Evolutionary conservation across 2,329 filamentous ascomycete species (phyloP), one percentile per base, ranked within the genome.

Genomic region (Pseudocercospora eumusae): DNA sequence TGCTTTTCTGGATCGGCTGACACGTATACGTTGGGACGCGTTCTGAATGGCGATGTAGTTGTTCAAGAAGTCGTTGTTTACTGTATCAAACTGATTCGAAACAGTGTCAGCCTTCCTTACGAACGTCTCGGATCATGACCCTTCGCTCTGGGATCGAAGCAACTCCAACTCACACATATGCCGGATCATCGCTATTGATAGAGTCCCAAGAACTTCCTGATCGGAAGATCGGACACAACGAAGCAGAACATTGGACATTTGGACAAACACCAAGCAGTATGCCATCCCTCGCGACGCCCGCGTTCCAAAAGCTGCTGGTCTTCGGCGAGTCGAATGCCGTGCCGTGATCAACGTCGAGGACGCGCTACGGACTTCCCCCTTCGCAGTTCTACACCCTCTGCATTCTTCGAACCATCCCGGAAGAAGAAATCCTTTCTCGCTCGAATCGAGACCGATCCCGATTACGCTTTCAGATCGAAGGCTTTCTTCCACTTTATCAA

Each of bases 1-100:
- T 4, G 71, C 71, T 78, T 92, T 92, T 71, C 90, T 83, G 65
- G 79, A 88, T 89, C 89, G 92, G 71, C 88, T 91, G 23, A 86
- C 87, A 64, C 84, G 78, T 10, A 92, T 85, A 20, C 84, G 74
- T 3, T 77, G 72, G 73, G 91, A 91, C 0, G 87, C 85, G 45
- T 91, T 86, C 18, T 93, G 89, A 28, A 93, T 87, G 0, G 87
- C 87, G 69, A 85, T 88, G 76, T 89, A 92, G 68, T 92, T 92
- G 69, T 90, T 88, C 56, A 89, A 77, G 57, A 92, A 84, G 74
- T 91, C 92, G 60, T 73, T 64, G 0, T 85, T n/a, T n/a, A n/a
- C n/a, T n/a, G n/a, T 87, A 2, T 88, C 88, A 77, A 93, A 92
- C 70, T 89, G n/a, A 52, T 18, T 2, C 2, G 9, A 18, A 31